Conservation (phyloP, 73 alveolate genomes). For the Paramecium octaurelia region DNA sequence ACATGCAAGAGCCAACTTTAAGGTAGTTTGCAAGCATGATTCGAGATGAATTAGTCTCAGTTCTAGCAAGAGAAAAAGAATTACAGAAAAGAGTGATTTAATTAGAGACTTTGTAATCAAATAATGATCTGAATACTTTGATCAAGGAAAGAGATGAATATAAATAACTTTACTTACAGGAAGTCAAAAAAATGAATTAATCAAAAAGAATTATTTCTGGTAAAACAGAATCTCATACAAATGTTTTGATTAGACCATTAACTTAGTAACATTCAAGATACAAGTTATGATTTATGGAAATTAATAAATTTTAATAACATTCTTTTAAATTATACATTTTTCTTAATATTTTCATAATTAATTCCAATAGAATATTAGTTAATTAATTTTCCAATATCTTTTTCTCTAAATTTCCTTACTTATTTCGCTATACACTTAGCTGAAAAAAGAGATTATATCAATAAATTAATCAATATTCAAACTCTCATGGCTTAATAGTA, state of each 20-base stretch:
- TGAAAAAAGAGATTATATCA: no score
- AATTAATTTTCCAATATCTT: no score
- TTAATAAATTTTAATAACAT: neutral
- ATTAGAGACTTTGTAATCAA: neutral
- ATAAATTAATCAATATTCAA: no score
- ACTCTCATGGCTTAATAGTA: neutral
- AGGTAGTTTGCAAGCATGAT: neutral
- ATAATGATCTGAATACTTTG: conserved; percentile 28
- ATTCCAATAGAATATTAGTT: no score
- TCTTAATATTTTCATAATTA: no score
- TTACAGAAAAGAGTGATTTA: conserved; percentile 21
- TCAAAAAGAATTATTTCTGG: neutral
- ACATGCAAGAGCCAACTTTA: neutral
- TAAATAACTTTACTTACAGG: conserved; percentile 39
- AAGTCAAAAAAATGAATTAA: conserved; percentile 26
- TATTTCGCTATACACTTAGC: no score
- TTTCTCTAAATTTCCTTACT: no score
- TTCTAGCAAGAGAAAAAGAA: conserved; percentile 48
- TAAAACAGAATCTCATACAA: neutral
- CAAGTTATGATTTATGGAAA: neutral
- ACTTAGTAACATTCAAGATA: neutral
- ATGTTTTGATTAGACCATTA: neutral
- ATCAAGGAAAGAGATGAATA: conserved; percentile 53
- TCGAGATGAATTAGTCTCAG: neutral
- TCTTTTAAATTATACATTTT: no score